Evolutionary conservation across 176 grass and related monocot genomes (phyloP), one percentile per base, ranked within the genome.

Genomic region (Aegilops tauschii): DNA sequence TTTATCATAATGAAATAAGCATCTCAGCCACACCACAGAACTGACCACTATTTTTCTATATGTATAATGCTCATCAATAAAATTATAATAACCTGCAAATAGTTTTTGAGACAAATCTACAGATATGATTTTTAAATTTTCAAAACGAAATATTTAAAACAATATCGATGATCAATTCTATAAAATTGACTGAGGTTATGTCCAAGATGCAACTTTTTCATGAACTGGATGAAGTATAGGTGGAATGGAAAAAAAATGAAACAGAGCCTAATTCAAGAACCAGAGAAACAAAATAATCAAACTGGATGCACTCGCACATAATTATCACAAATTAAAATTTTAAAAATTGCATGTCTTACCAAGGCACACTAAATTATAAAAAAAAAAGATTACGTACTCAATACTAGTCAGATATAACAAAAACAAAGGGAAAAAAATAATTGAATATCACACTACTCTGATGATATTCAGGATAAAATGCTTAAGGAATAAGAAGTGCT

Each of bases 211-310:
- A 56, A 56, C 52, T 56, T 18, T 54, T 56, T 56, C 12, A 2
- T 56, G 52, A 56, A 56, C 52, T 56, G 52, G 16, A 56, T 1
- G 52, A 56, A 56, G 52, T 8, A 25, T 7, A 27, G 42, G 16
- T 78, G 28, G n/a, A 21, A 70, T 59, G 54, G 39, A 14, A 61
- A 69, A 16, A 47, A 77, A 77, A 49, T 63, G 27, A 49, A 84
- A 47, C 61, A 69, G 5, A 11, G 59, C 13, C 73, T 61, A 68
- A 85, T n/a, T 37, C 23, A 82, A 54, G 40, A 65, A 62, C 14
- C 35, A 69, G 31, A 68, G 78, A 80, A 84, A 56, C 30, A 45
- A 67, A 81, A 80, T 9, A 63, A 77, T 34, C 9, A 47, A 62
- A 70, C 64, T 16, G 0, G 28, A 64, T 85, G 34, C 49, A 49